These are phyloP conservation scores for Pholiota conissans DNA, from an alignment of 768 basidiomycete genomes.

Conservation along the genomic window DNA sequence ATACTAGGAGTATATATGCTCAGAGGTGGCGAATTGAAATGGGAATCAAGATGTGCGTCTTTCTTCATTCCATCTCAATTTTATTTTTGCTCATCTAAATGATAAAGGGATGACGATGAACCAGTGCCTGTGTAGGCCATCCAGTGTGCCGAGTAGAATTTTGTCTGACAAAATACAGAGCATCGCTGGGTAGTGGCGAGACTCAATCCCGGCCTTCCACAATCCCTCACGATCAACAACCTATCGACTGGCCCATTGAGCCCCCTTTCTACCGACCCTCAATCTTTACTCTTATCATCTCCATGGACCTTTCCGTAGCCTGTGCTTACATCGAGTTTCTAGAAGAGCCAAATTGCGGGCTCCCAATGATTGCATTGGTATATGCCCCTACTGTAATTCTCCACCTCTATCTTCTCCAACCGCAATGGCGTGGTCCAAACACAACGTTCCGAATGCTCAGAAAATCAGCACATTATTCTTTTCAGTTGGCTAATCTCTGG, in stretches of 20 bases:
- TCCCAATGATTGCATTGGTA: not conserved
- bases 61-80: not conserved
- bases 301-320: not conserved
- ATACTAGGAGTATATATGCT: not conserved
- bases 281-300: not conserved
- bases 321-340: not conserved
- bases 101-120: not conserved
- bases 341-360: not conserved
- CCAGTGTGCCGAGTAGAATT: not conserved
- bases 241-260: not conserved
- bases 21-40: not conserved
- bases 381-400: not conserved
- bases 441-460: not conserved
- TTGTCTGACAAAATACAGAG: too few relatives aligned
- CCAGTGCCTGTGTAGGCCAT: not conserved
- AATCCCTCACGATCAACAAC: too few relatives aligned
- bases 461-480: not conserved
- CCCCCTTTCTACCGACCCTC: not conserved
- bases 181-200: too few relatives aligned
- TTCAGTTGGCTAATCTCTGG: not conserved
- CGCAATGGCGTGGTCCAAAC: not conserved
- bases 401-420: not conserved
- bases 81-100: not conserved
- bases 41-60: not conserved
- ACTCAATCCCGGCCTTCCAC: too few relatives aligned